Conservation (phyloP, 306 rosid genomes). For the Leucaena leucocephala region DNA sequence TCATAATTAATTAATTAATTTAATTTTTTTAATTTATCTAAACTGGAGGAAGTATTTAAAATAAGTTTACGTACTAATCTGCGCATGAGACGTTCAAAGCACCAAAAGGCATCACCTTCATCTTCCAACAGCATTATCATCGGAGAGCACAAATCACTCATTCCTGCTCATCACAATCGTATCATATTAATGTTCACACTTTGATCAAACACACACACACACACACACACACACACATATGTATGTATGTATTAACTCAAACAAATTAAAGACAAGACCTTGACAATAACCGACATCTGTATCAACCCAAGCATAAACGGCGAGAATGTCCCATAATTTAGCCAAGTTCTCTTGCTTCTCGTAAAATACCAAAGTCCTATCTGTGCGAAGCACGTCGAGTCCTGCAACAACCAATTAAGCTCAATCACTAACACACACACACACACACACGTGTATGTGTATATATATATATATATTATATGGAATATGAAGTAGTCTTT, state of each 20-base stretch:
- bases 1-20: no score
- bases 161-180: conserved; percentile 56
- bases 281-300: conserved; percentile 94
- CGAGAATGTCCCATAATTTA: conserved; percentile 95
- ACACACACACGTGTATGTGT: no score
- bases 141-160: conserved; percentile 98
- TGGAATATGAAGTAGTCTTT: no score
- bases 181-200: not conserved
- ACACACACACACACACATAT: no score
- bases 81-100: conserved; percentile 95
- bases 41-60: no score
- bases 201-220: no score
- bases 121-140: conserved; percentile 93
- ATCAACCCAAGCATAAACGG: conserved; percentile 90
- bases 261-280: conserved; percentile 58
- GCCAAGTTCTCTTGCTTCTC: conserved; percentile 84
- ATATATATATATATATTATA: no score
- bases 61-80: conserved; percentile 58
- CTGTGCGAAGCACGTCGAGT: conserved; percentile 94
- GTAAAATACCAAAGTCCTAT: conserved; percentile 82
- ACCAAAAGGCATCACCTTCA: conserved; percentile 96
- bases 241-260: not conserved
- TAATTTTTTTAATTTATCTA: no score
- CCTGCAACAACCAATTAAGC: conserved; percentile 43
- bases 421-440: no score